These are phyloP conservation scores for Yueomyces sinensis DNA, from an alignment of 805 yeast species.

Conservation along the genomic window DNA sequence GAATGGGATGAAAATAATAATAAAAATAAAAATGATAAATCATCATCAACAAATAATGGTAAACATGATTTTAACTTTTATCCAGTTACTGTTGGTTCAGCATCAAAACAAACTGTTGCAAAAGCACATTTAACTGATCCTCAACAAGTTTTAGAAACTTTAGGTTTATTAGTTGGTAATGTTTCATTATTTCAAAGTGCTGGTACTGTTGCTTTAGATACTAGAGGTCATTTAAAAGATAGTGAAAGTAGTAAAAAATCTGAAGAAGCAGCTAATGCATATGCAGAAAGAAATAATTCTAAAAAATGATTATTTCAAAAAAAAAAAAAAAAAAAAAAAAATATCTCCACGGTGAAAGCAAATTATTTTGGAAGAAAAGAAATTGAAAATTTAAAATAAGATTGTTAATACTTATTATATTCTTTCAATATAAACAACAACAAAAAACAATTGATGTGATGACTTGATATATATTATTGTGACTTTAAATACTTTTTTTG, in stretches of 20 bases:
- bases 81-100: constrained; percentile 89
- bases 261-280: constrained; percentile 20
- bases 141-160: constrained; percentile 66
- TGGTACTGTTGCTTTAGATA: constrained; percentile 63
- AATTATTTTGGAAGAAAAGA: too few species aligned
- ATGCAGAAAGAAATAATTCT: constrained; percentile 1
- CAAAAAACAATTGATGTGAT: too few species aligned
- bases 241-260: constrained; percentile 29
- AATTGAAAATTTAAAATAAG: too few species aligned
- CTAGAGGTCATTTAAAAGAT: constrained; percentile 53
- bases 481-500: too few species aligned
- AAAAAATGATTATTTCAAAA: background rate
- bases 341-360: background rate
- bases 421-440: too few species aligned
- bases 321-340: too few species aligned
- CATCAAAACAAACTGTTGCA: constrained; percentile 74
- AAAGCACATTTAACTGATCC: constrained; percentile 80
- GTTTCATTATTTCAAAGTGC: constrained; percentile 68
- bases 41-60: too few species aligned
- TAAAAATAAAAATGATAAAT: constrained; percentile 30
- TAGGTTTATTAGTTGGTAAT: constrained; percentile 69
- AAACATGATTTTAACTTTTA: constrained; percentile 53
- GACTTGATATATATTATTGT: too few species aligned
- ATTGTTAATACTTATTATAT: too few species aligned
- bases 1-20: constrained; percentile 25